Evolutionary conservation across 2,329 filamentous ascomycete genomes (phyloP).

Genomic region (Westerdykella ornata): DNA sequence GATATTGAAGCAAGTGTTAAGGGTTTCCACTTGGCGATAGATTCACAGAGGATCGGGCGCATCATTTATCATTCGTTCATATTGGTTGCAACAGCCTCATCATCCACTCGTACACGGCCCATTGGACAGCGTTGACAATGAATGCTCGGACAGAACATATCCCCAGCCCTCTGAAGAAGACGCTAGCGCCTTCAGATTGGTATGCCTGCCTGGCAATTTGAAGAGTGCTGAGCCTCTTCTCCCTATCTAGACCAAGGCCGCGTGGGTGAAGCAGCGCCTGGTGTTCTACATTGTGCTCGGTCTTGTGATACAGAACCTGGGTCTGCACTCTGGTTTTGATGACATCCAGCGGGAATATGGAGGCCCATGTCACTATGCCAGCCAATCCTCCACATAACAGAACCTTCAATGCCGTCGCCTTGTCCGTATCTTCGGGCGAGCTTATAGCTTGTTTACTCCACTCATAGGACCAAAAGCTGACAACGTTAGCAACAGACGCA

Average conservation of each 20-base stretch:
- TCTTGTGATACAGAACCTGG: constrained; percentile 43
- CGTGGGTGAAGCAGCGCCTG: constrained; percentile 15
- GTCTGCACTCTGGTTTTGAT: constrained; percentile 90
- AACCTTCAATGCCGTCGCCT: constrained; percentile 54
- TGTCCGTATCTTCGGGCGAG: constrained; percentile 39
- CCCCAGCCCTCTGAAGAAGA: constrained; percentile 75
- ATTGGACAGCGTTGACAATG: constrained; percentile 86
- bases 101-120: constrained; percentile 85
- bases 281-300: constrained; percentile 13
- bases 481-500: background rate
- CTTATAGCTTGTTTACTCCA: constrained; percentile 57
- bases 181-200: constrained; percentile 60
- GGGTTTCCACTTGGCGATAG: no score
- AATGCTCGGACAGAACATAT: constrained; percentile 84
- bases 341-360: constrained; percentile 84
- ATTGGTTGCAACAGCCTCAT: constrained; percentile 48
- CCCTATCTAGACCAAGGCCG: background rate
- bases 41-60: no score
- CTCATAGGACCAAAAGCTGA: constrained; percentile 82
- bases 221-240: constrained; percentile 48
- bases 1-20: no score
- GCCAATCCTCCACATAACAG: constrained; percentile 81
- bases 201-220: constrained; percentile 63
- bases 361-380: constrained; percentile 81
- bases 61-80: background rate